A percentile compares a stretch with the other conserved stretches of the same genome.
Conservation (phyloP, 768 basidiomycete species). For the Crepidotus variabilis region DNA sequence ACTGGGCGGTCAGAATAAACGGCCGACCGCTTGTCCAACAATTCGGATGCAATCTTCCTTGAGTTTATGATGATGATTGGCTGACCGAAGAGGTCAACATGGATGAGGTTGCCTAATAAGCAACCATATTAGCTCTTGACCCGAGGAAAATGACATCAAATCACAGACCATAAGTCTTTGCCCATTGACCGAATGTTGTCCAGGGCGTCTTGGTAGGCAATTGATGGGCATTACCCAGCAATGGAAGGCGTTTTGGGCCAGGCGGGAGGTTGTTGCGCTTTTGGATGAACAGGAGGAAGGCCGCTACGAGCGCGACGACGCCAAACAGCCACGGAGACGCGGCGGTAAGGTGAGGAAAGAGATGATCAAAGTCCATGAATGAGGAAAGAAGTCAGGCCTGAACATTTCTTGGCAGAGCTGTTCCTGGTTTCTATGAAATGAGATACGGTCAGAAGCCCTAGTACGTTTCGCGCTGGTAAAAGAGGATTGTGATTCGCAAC, state of each 20-base stretch:
- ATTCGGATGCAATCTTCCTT: conserved; percentile 26
- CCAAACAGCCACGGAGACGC: too few relatives aligned
- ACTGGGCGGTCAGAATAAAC: conserved; percentile 32
- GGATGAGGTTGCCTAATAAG: conserved; percentile 15
- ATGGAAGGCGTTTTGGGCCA: neutral
- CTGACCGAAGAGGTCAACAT: conserved; percentile 30
- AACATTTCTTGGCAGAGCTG: too few relatives aligned
- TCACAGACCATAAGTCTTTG: neutral
- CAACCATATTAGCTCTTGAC: neutral
- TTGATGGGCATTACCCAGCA: neutral
- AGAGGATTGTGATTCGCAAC: too few relatives aligned
- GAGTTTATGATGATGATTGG: conserved; percentile 32
- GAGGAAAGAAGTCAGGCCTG: too few relatives aligned
- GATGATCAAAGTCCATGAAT: too few relatives aligned
- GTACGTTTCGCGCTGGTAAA: too few relatives aligned
- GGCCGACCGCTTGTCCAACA: conserved; percentile 38
- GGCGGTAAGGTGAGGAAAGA: too few relatives aligned
- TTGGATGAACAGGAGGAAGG: neutral
- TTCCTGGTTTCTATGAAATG: too few relatives aligned
- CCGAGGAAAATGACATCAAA: neutral
- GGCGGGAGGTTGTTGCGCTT: neutral
- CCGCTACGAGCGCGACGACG: too few relatives aligned
- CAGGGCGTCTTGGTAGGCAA: neutral
- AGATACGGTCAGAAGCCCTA: too few relatives aligned
- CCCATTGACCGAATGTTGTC: neutral